Evolutionary conservation across 164 flowering plant species (phyloP).

Genomic region (Kingdonia uniflora): DNA sequence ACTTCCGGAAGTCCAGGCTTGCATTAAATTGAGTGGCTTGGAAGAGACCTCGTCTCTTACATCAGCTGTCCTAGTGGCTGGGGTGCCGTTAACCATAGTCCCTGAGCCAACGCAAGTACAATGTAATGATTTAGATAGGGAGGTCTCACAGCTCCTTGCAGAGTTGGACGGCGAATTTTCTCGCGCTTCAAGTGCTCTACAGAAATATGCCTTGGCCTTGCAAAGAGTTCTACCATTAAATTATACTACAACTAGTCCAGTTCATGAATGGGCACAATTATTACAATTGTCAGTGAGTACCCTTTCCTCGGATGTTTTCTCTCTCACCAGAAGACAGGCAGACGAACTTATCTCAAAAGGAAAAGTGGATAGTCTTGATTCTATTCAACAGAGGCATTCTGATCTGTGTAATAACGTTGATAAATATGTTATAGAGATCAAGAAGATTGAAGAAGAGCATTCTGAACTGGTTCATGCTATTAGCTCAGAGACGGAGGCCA

Average conservation of each 20-base stretch:
- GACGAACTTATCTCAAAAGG: conserved; percentile 51
- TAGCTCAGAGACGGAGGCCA: conserved; percentile 65
- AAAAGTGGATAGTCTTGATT: conserved; percentile 36
- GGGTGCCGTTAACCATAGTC: conserved; percentile 82
- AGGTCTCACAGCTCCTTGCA: conserved; percentile 53
- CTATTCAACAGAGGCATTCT: conserved; percentile 33
- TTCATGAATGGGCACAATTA: conserved; percentile 86
- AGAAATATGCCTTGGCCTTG: conserved; percentile 67
- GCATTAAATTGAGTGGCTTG: conserved; percentile 30
- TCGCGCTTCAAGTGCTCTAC: conserved; percentile 44
- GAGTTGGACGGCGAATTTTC: conserved; percentile 65
- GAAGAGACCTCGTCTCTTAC: conserved; percentile 64
- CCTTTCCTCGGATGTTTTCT: conserved; percentile 59
- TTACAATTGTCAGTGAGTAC: conserved; percentile 51
- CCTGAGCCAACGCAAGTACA: conserved; percentile 97
- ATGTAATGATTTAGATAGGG: conserved; percentile 82
- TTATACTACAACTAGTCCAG: conserved; percentile 65
- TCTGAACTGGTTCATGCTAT: conserved; percentile 57
- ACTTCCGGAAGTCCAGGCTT: conserved; percentile 42
- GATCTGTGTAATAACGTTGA: conserved; percentile 52
- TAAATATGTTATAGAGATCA: conserved; percentile 51
- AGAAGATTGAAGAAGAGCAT: conserved; percentile 62
- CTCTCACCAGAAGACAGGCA: conserved; percentile 65
- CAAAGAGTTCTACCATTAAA: conserved; percentile 77
- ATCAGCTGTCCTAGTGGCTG: conserved; percentile 76